Evolutionary conservation across 2,329 filamentous ascomycete species (phyloP).

Genomic region (Zarea fungicola): DNA sequence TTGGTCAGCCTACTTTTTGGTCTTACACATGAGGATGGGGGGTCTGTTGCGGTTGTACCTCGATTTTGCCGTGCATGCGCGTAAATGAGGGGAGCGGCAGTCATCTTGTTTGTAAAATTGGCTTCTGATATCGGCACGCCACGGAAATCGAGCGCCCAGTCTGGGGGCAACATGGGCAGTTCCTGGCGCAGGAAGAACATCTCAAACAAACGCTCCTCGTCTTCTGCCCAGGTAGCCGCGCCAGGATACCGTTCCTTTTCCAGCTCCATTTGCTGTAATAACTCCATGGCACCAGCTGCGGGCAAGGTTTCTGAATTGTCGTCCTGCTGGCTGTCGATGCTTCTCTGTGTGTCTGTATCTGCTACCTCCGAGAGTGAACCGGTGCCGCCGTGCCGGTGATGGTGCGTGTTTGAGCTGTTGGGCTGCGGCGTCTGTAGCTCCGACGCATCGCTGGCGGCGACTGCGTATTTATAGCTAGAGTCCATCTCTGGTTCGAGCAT

Average conservation of each 20-base stretch:
- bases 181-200: constrained; percentile 37
- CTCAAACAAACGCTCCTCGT: constrained; percentile 42
- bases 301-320: neutral
- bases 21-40: too few relatives aligned
- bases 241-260: constrained; percentile 38
- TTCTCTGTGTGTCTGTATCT: neutral
- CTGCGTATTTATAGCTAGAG: neutral
- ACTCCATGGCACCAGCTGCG: constrained; percentile 29
- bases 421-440: too few relatives aligned
- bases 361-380: neutral
- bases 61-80: constrained; percentile 32
- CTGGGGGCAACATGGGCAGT: constrained; percentile 33
- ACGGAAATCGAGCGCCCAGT: constrained; percentile 37
- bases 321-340: neutral
- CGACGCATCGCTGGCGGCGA: neutral
- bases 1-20: neutral
- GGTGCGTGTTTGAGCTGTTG: neutral
- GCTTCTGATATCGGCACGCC: constrained; percentile 33
- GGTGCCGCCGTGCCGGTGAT: neutral
- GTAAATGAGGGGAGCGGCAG: constrained; percentile 34
- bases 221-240: constrained; percentile 44
- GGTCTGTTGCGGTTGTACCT: constrained; percentile 26
- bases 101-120: constrained; percentile 29
- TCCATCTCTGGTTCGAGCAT: neutral
- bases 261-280: constrained; percentile 34